phyloP scores from a whole-genome alignment of 495 filamentous ascomycete genomes.

The Pyrenula aspistea region DNA sequence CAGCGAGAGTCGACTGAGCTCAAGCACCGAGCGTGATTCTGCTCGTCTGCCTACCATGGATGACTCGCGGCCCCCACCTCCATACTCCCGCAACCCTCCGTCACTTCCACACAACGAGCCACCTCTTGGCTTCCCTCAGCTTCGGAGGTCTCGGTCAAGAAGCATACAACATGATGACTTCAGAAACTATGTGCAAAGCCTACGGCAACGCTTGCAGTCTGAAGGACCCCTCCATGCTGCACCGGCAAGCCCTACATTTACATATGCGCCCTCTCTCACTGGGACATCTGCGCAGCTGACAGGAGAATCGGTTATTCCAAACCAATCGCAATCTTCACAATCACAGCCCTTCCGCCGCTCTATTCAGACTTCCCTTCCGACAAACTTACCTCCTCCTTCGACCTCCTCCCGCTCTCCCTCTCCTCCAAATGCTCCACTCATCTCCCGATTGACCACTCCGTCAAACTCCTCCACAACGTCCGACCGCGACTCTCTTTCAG shows the following conservation, averaged over 20 bases:
- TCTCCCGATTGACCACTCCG: neutral
- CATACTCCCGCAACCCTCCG: neutral
- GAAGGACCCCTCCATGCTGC: neutral
- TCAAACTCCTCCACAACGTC: neutral
- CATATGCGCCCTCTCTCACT: neutral
- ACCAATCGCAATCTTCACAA: neutral
- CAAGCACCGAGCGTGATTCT: neutral
- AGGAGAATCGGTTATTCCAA: neutral
- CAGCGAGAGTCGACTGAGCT: neutral
- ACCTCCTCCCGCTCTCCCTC: neutral
- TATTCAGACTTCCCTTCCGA: neutral
- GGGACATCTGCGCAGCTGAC: neutral
- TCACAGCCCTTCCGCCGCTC: neutral
- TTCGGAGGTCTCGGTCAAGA: neutral
- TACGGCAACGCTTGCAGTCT: neutral
- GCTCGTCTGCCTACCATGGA: neutral
- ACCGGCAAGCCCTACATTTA: neutral
- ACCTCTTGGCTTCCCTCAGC: neutral
- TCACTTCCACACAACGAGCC: neutral
- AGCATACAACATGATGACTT: neutral
- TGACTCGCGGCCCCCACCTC: neutral
- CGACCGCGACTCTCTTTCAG: neutral
- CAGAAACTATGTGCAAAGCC: neutral
- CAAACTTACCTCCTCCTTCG: neutral
- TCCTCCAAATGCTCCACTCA: neutral